A percentile compares a stretch with the other conserved stretches of the same genome.
These are phyloP conservation scores for Ustilago shanxiensis DNA, from an alignment of 1,284 basidiomycete species.

Conservation along the genomic window DNA sequence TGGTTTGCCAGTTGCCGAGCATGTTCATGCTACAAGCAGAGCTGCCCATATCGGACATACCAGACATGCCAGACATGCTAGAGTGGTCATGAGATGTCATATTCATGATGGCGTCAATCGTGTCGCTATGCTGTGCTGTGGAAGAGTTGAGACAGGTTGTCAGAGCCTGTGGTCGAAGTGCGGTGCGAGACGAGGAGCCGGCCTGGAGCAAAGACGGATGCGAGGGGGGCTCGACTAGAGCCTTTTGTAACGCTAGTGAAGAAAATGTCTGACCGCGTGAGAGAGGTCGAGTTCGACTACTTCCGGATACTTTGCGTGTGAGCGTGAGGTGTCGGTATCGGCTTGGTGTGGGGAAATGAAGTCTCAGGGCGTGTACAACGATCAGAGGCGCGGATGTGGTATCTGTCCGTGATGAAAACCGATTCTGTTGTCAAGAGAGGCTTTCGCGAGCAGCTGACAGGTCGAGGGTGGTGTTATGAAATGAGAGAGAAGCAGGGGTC, in stretches of 20 bases:
- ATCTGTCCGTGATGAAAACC: not conserved
- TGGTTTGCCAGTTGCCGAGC: constrained; percentile 58
- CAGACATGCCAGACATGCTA: constrained; percentile 34
- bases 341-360: not conserved
- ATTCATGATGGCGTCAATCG: constrained; percentile 1
- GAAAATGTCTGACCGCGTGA: not conserved
- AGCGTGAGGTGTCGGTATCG: not conserved
- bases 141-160: too few relatives aligned
- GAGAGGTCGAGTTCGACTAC: not conserved
- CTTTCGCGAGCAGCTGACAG: not conserved
- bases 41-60: constrained; percentile 24
- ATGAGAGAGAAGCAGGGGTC: not conserved
- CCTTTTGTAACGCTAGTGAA: not conserved
- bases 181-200: too few relatives aligned
- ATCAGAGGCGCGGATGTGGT: not conserved
- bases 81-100: constrained; percentile 40
- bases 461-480: not conserved
- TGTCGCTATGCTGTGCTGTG: not conserved
- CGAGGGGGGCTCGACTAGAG: not conserved
- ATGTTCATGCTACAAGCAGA: constrained; percentile 47
- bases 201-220: not conserved
- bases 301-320: not conserved
- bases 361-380: not conserved
- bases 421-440: not conserved
- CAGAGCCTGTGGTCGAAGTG: too few relatives aligned